Evolutionary conservation across 2,329 filamentous ascomycete species (phyloP), one percentile per base, ranked within the genome.

Genomic region (Trichoderma sp.): DNA sequence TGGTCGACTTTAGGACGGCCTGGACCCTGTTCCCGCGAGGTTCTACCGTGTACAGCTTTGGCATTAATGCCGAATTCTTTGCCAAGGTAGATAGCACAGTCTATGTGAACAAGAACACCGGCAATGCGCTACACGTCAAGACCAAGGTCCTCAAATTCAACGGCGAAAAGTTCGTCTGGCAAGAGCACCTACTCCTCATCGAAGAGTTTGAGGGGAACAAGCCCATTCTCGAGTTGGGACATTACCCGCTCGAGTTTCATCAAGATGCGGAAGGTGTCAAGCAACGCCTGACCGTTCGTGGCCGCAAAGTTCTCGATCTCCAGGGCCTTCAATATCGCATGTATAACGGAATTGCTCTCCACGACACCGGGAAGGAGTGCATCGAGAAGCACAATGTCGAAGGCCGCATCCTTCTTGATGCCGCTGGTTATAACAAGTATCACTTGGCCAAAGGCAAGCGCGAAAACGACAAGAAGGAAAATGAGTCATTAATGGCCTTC

Each of bases 21-120:
- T 84, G 83, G 83, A 79, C 81, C 0, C 78, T 80, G 45, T 84
- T 83, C 71, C 80, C 81, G 9, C 75, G 74, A 12, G 75, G 75
- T 22, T 77, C 77, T 0, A 76, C 78, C 34, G 72, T 82, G 50
- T 81, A 82, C 70, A 79, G 75, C 68, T 78, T 74, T 67, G 77
- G 74, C 13, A 69, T 76, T 52, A 80, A 82, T 71, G 77, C 79
- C 32, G 81, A 83, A 70, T 75, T 80, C 39, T 74, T 84, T 13
- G 78, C 74, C 73, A 80, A 78, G 60, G 80, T 82, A 2, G 72
- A 77, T 7, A 72, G 74, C 35, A 78, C 79, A 2, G 45, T 70
- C 17, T 80, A 81, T 59, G 65, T 71, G 1, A 67, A 58, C 50
- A 64, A 71, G 2, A 45, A 61, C 3, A 32, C 39, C 9, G 67